Base-by-base conservation (phyloP, 352 stramenopile genomes). In the Globisporangium canariense region DNA sequence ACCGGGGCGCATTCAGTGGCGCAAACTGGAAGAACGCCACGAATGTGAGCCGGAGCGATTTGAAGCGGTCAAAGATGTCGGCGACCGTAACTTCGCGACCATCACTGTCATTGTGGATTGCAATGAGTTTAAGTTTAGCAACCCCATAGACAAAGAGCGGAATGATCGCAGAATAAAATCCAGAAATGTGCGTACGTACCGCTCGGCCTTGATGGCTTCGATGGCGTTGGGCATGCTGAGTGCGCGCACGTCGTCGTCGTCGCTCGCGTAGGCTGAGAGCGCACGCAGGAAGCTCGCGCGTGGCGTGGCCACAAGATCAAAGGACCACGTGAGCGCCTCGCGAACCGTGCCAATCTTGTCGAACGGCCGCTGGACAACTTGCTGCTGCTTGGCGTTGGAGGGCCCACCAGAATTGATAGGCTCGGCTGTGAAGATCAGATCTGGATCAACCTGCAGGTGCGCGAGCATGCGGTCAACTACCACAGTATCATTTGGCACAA, bases 271-370 rank as follows among this genome's bases (percentile, higher is more conserved):
- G 3, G 80, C 79, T 5, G 83, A 75, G 18, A 95, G 68, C 18
- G 67, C 74, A 9, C 78, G 79, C 10, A 95, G 60, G 60, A 93
- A 89, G 10, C 73, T 77, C 0, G 83, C 64, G 0, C 79, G 77
- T 18, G 83, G 85, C 1, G 83, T 83, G 16, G 85, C 85, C 11
- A 77, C 62, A 22, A 95, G 61, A 53, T 95, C 87, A 11, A 95
- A 81, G n/a, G 69, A 80, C 87, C 87, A 95, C 30, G 67, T 88
- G 20, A 95, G 71, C 1, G 78, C 81, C n/a, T 91, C 78, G n/a
- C 67, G 76, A 18, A 91, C 75, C 2, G 72, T 84, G 30, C 79
- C 79, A 46, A 88, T 79, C 1, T 68, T 60, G 25, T 75, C 71
- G 65, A 91, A 93, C 25, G 85, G 85, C 7, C 74, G 73, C 50